phyloP scores from a whole-genome alignment of 768 basidiomycete species.

The Tylopilus sp. region DNA sequence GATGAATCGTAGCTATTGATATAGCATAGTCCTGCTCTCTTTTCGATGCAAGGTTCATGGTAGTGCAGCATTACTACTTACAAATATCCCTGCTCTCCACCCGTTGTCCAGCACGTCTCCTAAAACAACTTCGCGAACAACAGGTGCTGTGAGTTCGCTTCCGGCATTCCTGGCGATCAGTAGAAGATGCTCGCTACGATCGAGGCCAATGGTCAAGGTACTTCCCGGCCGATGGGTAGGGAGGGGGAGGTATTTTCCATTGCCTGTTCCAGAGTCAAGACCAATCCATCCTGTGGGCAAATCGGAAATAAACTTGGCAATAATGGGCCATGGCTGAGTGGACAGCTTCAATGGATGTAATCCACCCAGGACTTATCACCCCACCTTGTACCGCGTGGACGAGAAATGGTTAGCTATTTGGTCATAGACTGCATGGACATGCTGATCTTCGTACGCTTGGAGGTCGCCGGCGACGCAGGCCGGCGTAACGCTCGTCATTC shows the following conservation, averaged over 20 bases:
- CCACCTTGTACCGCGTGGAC: conserved; percentile 83
- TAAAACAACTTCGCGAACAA: conserved; percentile 67
- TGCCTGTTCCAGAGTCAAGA: conserved; percentile 93
- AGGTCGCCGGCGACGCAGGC: conserved; percentile 47
- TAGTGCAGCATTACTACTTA: conserved; percentile 37
- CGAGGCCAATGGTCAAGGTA: conserved; percentile 77
- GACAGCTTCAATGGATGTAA: neutral
- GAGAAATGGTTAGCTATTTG: conserved; percentile 86
- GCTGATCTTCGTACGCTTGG: conserved; percentile 60
- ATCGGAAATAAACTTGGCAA: conserved; percentile 66
- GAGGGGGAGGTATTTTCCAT: conserved; percentile 92
- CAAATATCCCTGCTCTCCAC: conserved; percentile 82
- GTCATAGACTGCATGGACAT: conserved; percentile 85
- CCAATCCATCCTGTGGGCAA: conserved; percentile 80
- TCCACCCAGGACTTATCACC: neutral
- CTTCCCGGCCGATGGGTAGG: conserved; percentile 58
- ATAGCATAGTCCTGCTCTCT: conserved; percentile 85
- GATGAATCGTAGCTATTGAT: conserved; percentile 97
- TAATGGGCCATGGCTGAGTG: conserved; percentile 84
- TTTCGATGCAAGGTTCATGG: conserved; percentile 1
- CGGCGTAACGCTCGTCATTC: conserved; percentile 35
- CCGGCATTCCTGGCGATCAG: conserved; percentile 68
- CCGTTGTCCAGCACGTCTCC: conserved; percentile 71
- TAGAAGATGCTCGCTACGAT: conserved; percentile 79
- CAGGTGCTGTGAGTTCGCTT: conserved; percentile 23